These are phyloP conservation scores for Lycium ferocissimum DNA, from an alignment of 257 asterid genomes.

Conservation along the genomic window DNA sequence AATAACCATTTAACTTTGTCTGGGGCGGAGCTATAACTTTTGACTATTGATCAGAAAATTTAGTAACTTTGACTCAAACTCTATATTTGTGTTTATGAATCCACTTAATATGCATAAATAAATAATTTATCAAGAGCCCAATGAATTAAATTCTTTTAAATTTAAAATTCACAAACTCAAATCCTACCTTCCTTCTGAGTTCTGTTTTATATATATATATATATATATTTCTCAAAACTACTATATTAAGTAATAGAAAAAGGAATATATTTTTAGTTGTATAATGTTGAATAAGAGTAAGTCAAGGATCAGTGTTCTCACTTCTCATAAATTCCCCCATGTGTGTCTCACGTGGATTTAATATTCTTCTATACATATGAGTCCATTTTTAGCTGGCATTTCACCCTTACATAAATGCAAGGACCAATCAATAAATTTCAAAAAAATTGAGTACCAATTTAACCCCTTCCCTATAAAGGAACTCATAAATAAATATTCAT, in stretches of 20 bases:
- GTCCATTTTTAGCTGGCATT: conserved; percentile 48
- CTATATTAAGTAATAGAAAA: neutral
- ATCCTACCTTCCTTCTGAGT: too few relatives aligned
- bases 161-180: too few relatives aligned
- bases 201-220: neutral
- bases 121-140: too few relatives aligned
- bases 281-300: conserved; percentile 5
- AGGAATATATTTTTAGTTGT: neutral
- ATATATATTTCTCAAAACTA: neutral
- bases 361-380: conserved; percentile 34
- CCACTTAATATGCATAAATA: too few relatives aligned
- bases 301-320: conserved; percentile 33
- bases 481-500: neutral
- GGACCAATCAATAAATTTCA: conserved; percentile 26
- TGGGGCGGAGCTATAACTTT: too few relatives aligned
- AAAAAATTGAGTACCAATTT: conserved; percentile 27
- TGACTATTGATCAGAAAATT: too few relatives aligned
- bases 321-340: conserved; percentile 31
- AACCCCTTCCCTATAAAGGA: neutral
- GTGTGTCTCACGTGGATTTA: conserved; percentile 46
- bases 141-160: neutral
- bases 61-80: too few relatives aligned
- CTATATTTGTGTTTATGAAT: too few relatives aligned
- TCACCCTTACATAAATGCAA: conserved; percentile 42
- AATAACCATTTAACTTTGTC: neutral